These are phyloP conservation scores for Borealophlyctis nickersoniae DNA, from an alignment of 192 early-diverging fungal genomes.

Conservation along the genomic window DNA sequence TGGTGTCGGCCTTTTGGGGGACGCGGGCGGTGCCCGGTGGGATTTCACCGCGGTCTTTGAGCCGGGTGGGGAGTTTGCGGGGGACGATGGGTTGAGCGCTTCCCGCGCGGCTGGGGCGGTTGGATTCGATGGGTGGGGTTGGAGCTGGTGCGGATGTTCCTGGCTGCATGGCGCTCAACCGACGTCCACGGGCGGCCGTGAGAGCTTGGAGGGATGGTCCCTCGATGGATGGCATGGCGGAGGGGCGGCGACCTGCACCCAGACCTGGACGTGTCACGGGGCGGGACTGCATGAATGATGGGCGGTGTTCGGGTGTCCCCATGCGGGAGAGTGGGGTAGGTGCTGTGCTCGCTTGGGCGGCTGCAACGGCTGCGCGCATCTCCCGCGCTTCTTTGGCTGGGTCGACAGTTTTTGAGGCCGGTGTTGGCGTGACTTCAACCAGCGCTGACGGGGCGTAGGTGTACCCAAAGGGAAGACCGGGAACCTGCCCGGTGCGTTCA, in stretches of 20 bases:
- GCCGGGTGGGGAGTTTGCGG: not conserved
- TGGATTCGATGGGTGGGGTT: not conserved
- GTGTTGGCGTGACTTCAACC: slow-evolving; percentile 28
- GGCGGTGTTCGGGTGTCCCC: too few relatives aligned
- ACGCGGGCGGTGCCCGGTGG: slow-evolving; percentile 27
- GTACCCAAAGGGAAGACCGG: slow-evolving; percentile 50
- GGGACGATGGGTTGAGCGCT: not conserved
- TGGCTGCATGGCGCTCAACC: not conserved
- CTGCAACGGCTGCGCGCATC: not conserved
- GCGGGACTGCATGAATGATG: too few relatives aligned
- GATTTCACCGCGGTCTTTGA: slow-evolving; percentile 17
- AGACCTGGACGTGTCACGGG: not conserved
- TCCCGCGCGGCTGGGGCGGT: not conserved
- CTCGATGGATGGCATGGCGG: not conserved
- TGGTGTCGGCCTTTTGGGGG: slow-evolving; percentile 23
- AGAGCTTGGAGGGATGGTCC: too few relatives aligned
- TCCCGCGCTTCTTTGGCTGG: slow-evolving; percentile 13
- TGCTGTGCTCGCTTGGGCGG: not conserved
- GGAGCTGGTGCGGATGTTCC: not conserved
- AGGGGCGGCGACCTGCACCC: not conserved
- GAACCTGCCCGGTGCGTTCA: slow-evolving; percentile 44
- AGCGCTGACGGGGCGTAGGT: slow-evolving; percentile 44
- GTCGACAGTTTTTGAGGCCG: slow-evolving; percentile 7
- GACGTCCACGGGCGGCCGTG: not conserved
- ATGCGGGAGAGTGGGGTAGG: too few relatives aligned